phyloP scores from a whole-genome alignment of 208 protist genomes.

The Porcisia hertigi region DNA sequence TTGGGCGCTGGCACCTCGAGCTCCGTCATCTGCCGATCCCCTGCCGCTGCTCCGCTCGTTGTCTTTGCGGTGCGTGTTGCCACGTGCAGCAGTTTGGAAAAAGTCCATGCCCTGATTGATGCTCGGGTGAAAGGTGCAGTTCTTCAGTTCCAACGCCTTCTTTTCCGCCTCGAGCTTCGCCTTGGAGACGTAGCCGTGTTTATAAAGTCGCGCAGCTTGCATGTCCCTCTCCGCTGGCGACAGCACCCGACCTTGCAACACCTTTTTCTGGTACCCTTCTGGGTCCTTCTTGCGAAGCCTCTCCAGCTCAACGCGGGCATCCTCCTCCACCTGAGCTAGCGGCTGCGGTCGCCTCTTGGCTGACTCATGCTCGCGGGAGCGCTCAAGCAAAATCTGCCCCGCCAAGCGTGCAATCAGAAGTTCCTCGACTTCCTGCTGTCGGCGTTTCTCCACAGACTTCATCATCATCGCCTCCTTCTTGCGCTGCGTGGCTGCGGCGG shows the following conservation, averaged over 20 bases:
- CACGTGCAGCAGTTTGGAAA: too few relatives aligned
- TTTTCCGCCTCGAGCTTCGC: slow-evolving; percentile 41
- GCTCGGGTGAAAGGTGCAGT: slow-evolving; percentile 58
- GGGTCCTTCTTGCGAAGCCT: slow-evolving; percentile 36
- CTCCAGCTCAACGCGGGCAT: slow-evolving; percentile 42
- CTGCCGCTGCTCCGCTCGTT: background rate
- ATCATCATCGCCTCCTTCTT: slow-evolving; percentile 23
- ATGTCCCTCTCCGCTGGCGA: slow-evolving; percentile 36
- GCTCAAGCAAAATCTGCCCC: slow-evolving; percentile 41
- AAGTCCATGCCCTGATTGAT: slow-evolving; percentile 36
- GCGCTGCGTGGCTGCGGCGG: slow-evolving; percentile 21
- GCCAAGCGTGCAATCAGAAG: slow-evolving; percentile 54
- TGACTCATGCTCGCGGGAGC: background rate
- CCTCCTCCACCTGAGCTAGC: slow-evolving; percentile 23
- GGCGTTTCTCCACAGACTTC: slow-evolving; percentile 28
- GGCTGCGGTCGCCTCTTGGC: slow-evolving; percentile 23
- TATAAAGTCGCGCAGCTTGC: slow-evolving; percentile 41
- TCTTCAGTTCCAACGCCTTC: slow-evolving; percentile 31
- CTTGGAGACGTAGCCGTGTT: slow-evolving; percentile 41
- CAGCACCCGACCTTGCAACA: slow-evolving; percentile 36
- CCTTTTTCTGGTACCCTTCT: slow-evolving; percentile 34
- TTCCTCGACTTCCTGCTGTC: slow-evolving; percentile 54
- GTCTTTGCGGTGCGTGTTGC: background rate
- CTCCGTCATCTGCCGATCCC: background rate
- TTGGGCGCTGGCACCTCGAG: background rate